Evolutionary conservation across 345 rosid genomes (phyloP).

Genomic region (Noccaea bulbosa): DNA sequence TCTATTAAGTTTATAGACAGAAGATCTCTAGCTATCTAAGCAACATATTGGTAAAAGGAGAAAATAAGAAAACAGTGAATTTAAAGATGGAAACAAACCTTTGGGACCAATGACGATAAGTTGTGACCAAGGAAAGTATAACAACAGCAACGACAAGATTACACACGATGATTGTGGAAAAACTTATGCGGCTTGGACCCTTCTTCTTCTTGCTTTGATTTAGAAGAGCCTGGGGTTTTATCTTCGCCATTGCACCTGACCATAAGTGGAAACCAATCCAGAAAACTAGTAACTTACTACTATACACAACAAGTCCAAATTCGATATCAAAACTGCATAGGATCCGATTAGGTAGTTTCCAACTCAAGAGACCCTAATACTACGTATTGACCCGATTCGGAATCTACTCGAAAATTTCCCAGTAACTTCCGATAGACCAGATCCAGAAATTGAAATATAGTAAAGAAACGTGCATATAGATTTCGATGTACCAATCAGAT

Average conservation of each 20-base stretch:
- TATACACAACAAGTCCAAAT: conserved; percentile 6
- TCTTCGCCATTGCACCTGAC: conserved; percentile 65
- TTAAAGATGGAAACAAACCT: conserved; percentile 50
- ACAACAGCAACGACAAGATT: conserved; percentile 54
- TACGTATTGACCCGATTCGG: background rate
- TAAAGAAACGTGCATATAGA: background rate
- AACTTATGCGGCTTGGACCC: conserved; percentile 63
- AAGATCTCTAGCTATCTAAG: conserved; percentile 2
- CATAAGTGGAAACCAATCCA: conserved; percentile 13
- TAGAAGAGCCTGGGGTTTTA: conserved; percentile 79
- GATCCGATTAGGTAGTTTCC: conserved; percentile 8
- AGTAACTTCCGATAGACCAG: conserved; percentile 26
- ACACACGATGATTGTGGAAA: conserved; percentile 57
- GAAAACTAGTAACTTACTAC: background rate
- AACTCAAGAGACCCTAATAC: conserved; percentile 13
- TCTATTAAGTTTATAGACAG: conserved; percentile 6
- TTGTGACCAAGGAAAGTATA: conserved; percentile 52
- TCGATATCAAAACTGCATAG: background rate
- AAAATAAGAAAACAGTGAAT: background rate
- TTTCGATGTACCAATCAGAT: conserved; percentile 9
- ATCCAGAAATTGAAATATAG: conserved; percentile 17
- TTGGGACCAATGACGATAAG: conserved; percentile 67
- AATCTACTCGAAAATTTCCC: conserved; percentile 2
- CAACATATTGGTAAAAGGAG: background rate
- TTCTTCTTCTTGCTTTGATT: conserved; percentile 87